phyloP scores from a whole-genome alignment of 164 flowering plant species.

The Macadamia integrifolia region DNA sequence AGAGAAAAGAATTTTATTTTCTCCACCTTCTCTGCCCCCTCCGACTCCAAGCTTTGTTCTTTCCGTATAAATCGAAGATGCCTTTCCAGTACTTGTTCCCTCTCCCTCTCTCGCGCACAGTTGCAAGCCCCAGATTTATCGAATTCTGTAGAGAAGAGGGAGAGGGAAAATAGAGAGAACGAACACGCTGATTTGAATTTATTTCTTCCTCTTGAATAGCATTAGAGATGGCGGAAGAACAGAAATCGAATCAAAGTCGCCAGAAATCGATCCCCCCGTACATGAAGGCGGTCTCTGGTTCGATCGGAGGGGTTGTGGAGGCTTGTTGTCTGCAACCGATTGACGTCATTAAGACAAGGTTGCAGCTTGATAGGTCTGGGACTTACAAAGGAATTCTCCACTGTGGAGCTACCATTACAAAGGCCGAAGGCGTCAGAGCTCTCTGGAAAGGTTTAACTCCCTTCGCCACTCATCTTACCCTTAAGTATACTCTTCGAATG shows the following conservation, averaged over 20 bases:
- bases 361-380: constrained; percentile 77
- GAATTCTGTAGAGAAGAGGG: no score
- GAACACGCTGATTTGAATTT: no score
- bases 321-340: constrained; percentile 91
- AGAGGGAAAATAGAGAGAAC: no score
- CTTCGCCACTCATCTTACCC: constrained; percentile 88
- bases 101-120: no score
- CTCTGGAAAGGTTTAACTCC: constrained; percentile 98
- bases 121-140: no score
- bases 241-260: neutral
- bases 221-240: constrained; percentile 10
- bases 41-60: no score
- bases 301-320: constrained; percentile 82
- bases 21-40: no score
- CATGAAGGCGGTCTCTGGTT: constrained; percentile 92
- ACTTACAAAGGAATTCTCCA: constrained; percentile 75
- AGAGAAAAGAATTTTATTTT: no score
- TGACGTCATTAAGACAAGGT: constrained; percentile 91
- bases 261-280: constrained; percentile 59
- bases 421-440: constrained; percentile 83
- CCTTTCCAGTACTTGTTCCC: no score
- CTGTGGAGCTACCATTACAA: constrained; percentile 63
- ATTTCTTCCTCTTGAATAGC: no score
- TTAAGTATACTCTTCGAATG: constrained; percentile 90
- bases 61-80: no score